Base-by-base conservation (phyloP, 106 monocot species). In the Acorus calamus region DNA sequence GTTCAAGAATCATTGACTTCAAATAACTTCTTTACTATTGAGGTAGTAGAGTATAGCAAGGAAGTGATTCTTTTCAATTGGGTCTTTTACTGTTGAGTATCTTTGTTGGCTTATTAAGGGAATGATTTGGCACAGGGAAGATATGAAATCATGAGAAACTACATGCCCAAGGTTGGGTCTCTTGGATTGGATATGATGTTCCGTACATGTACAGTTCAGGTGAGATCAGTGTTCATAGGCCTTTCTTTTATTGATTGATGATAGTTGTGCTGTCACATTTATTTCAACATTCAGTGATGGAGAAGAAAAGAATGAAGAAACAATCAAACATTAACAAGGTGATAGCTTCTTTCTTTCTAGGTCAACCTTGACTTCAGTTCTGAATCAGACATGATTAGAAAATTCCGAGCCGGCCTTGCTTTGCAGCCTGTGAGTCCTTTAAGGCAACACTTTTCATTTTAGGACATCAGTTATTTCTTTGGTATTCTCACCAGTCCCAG, bases 291-390 rank as follows among this genome's bases (percentile, higher is more conserved):
- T 28, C 28, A 1, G 28, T 28, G n/a, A n/a, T n/a, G 28, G 28
- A 28, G 28, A 28, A 28, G 28, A 28, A 28, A 28, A 28, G 28
- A 28, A 28, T 28, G 28, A 28, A 28, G 28, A 28, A 28, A 28
- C 28, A 28, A 28, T 28, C 28, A 28, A 28, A 28, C 28, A 28
- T 28, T 28, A 28, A 28, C 28, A 28, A 28, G 28, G 28, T 28
- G 28, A 28, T 28, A 28, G 1, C 28, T 28, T 28, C 28, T 28
- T 28, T 28, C 28, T 28, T 28, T 28, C 28, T 59, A 98, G 96
- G 96, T 98, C 52, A 98, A 98, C 79, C 87, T 98, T 68, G 96
- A 98, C 64, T 98, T 98, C 70, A 92, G 85, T 83, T 98, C 96
- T 62, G 96, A 98, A 71, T 42, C 53, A 58, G 96, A 98, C 69